phyloP scores from a whole-genome alignment of 441 rosid species.

The Populus hybrid region DNA sequence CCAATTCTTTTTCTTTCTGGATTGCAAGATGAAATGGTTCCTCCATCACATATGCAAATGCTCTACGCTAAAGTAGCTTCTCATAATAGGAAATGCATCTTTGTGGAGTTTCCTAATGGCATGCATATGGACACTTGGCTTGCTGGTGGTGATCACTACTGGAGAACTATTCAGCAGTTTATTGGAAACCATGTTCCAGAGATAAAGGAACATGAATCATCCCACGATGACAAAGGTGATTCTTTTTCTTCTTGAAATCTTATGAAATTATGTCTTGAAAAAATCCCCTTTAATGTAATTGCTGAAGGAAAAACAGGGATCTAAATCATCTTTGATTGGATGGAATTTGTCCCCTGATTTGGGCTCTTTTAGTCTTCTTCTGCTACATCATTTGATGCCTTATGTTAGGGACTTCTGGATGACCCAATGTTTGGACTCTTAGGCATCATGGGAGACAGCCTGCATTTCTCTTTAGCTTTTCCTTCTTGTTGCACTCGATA shows the following conservation, averaged over 20 bases:
- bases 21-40: conserved; percentile 98
- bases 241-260: conserved; percentile 21
- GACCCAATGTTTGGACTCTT: not conserved
- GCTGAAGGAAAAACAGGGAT: not conserved
- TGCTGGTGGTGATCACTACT: conserved; percentile 82
- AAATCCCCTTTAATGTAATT: not conserved
- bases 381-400: not conserved
- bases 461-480: not conserved
- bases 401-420: not conserved
- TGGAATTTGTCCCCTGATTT: conserved; percentile 3
- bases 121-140: conserved; percentile 99
- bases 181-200: conserved; percentile 55
- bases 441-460: not conserved
- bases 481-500: not conserved
- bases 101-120: conserved; percentile 84
- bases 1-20: conserved; percentile 95
- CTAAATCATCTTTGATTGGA: not conserved
- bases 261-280: not conserved
- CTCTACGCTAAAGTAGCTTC: conserved; percentile 85
- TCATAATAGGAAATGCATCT: conserved; percentile 57
- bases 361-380: not conserved
- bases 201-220: conserved; percentile 35
- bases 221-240: conserved; percentile 31
- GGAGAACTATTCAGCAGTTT: conserved; percentile 65
- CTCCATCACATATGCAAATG: conserved; percentile 85